Percentiles rank a stretch among this genome's conserved stretches.
Evolutionary conservation across 257 asterid genomes (phyloP).

Genomic region (Cinchona pubescens): DNA sequence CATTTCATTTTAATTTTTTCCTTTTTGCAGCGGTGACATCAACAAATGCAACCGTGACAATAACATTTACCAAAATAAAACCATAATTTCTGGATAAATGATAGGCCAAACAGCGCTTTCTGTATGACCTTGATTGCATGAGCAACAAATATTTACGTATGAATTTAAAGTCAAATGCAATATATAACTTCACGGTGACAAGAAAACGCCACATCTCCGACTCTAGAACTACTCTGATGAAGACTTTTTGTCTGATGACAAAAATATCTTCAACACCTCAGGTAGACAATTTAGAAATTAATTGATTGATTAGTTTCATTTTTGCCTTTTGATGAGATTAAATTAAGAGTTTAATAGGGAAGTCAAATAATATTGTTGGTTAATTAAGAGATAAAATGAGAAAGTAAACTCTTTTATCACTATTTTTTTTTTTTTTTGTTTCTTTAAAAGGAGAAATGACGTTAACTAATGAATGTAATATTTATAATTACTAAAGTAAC

Average conservation of each 20-base stretch:
- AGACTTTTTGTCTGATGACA: not conserved
- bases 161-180: too few relatives aligned
- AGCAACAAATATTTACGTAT: not conserved
- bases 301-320: not conserved
- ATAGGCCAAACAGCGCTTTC: too few relatives aligned
- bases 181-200: not conserved
- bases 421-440: too few relatives aligned
- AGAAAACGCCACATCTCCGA: not conserved
- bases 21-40: too few relatives aligned
- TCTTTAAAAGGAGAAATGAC: not conserved
- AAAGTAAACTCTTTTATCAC: not conserved
- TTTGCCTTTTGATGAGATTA: not conserved
- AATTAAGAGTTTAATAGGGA: not conserved
- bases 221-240: not conserved
- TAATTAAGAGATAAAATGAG: not conserved
- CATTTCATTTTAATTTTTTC: too few relatives aligned
- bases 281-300: not conserved
- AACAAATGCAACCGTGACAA: too few relatives aligned
- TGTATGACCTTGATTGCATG: not conserved
- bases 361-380: not conserved
- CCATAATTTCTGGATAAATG: too few relatives aligned
- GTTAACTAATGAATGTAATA: too few relatives aligned
- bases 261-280: not conserved
- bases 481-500: not conserved
- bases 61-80: too few relatives aligned